phyloP scores from a whole-genome alignment of 2,329 filamentous ascomycete genomes.

The Dactylellina drechsleri region DNA sequence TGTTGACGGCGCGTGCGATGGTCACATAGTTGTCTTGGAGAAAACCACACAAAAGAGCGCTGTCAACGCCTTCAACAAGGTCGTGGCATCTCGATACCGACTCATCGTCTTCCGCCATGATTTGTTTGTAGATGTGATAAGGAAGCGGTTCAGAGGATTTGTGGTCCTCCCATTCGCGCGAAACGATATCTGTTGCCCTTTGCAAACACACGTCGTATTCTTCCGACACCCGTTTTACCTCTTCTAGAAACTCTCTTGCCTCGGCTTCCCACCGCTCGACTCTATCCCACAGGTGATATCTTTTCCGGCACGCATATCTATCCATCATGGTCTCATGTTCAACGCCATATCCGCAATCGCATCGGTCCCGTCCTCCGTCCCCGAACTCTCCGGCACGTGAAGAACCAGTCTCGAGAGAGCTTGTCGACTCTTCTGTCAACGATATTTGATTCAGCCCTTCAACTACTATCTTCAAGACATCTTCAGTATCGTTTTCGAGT shows the following conservation, averaged over 20 bases:
- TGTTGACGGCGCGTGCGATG: neutral
- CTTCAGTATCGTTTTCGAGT: too few relatives aligned
- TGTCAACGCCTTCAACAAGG: constrained; percentile 1
- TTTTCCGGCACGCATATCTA: neutral
- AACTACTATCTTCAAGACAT: too few relatives aligned
- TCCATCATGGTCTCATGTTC: constrained; percentile 4
- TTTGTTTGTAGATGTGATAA: constrained; percentile 16
- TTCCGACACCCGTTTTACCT: neutral
- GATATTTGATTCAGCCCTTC: neutral
- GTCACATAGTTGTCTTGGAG: constrained; percentile 2
- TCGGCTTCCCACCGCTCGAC: too few relatives aligned
- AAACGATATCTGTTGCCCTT: constrained; percentile 4
- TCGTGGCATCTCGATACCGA: neutral
- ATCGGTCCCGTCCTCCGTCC: neutral
- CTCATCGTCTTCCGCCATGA: neutral
- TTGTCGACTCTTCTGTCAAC: neutral
- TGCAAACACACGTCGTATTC: neutral
- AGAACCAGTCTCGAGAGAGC: neutral
- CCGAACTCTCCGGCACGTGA: neutral
- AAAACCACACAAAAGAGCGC: constrained; percentile 3
- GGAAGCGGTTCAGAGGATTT: neutral
- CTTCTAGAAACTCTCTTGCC: neutral
- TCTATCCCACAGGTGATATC: too few relatives aligned
- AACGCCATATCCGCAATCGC: neutral
- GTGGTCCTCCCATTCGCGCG: neutral